These are phyloP conservation scores for Phlebopus sp. DNA, from an alignment of 1,284 basidiomycete species.

Conservation along the genomic window DNA sequence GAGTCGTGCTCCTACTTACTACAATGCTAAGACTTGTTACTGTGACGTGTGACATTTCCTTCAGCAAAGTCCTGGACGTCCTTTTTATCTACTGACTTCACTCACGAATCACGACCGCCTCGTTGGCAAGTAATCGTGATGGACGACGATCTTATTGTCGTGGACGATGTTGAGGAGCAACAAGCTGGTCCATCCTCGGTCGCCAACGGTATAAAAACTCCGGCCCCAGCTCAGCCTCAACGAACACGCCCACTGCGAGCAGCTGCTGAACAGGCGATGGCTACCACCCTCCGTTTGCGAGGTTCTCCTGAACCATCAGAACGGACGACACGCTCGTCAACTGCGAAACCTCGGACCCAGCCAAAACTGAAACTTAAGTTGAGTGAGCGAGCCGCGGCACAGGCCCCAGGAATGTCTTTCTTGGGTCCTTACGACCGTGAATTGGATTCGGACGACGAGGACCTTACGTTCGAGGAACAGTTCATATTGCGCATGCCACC, in stretches of 20 bases:
- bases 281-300: constrained; percentile 42
- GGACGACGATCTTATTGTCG: constrained; percentile 65
- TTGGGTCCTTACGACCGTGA: constrained; percentile 90
- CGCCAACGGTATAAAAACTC: constrained; percentile 23
- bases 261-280: constrained; percentile 38
- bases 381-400: constrained; percentile 73
- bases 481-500: constrained; percentile 91
- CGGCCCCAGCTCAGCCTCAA: constrained; percentile 15
- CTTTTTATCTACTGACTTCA: no score
- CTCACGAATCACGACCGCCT: background rate
- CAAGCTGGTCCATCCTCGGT: constrained; percentile 25
- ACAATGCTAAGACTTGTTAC: no score
- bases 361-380: constrained; percentile 83
- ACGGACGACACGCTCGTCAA: constrained; percentile 47
- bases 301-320: constrained; percentile 40
- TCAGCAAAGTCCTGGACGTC: no score
- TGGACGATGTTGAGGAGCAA: constrained; percentile 53
- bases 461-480: constrained; percentile 96
- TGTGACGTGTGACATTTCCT: constrained; percentile 17
- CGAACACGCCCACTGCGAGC: constrained; percentile 33
- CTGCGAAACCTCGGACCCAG: constrained; percentile 44
- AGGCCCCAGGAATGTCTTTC: constrained; percentile 78
- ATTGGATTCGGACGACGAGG: constrained; percentile 92
- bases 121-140: constrained; percentile 29
- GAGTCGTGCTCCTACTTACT: no score